Percentiles rank a stretch among this genome's conserved stretches.
phyloP scores from a whole-genome alignment of 2,329 filamentous ascomycete genomes.

The Botrytis fabae region DNA sequence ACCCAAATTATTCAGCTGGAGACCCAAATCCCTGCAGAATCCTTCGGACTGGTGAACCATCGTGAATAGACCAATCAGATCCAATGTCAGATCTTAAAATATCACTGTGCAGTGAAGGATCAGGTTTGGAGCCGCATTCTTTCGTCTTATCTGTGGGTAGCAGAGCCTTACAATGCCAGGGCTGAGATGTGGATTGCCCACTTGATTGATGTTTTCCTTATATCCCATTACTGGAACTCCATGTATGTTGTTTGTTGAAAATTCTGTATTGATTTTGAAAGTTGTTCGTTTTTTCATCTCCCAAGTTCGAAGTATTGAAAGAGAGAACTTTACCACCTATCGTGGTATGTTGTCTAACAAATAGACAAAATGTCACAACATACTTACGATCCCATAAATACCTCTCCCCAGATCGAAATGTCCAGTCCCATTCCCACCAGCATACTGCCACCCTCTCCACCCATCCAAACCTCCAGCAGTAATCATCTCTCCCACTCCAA shows the following conservation, averaged over 20 bases:
- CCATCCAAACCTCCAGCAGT: neutral
- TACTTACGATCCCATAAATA: constrained; percentile 2
- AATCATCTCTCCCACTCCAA: neutral
- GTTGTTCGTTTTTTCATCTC: neutral
- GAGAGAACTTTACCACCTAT: neutral
- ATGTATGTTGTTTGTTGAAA: neutral
- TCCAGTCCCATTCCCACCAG: neutral
- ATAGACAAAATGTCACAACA: constrained; percentile 2
- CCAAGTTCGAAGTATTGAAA: neutral
- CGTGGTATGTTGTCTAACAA: neutral
- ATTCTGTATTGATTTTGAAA: neutral
- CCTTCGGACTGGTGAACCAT: neutral
- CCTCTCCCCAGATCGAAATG: neutral
- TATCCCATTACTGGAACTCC: neutral
- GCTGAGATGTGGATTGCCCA: neutral
- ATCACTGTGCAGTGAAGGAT: neutral
- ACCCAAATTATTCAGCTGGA: neutral
- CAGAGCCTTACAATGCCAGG: neutral
- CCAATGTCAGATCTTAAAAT: neutral
- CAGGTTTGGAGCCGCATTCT: neutral
- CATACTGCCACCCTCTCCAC: neutral
- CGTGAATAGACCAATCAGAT: neutral
- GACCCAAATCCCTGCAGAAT: neutral
- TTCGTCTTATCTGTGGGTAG: neutral
- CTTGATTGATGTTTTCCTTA: neutral